Conservation (phyloP, 2,329 filamentous ascomycete genomes). For the Mariannaea elegans region DNA sequence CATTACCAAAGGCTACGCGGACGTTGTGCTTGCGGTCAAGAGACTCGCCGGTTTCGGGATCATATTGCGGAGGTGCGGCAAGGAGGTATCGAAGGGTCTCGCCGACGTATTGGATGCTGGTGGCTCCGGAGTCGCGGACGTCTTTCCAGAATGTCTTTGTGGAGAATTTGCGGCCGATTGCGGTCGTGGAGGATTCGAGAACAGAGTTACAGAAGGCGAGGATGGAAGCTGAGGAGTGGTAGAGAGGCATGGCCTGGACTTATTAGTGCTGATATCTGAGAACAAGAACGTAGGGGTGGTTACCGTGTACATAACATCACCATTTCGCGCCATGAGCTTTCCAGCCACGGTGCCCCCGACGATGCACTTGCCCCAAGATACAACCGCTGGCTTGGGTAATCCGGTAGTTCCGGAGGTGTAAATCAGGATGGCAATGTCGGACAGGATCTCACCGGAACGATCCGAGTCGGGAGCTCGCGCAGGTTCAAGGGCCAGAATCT, state of each 20-base stretch:
- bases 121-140: conserved; percentile 74
- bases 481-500: conserved; percentile 61
- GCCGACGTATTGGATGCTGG: conserved; percentile 86
- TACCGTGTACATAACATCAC: conserved; percentile 81
- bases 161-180: conserved; percentile 81
- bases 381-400: conserved; percentile 80
- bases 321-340: conserved; percentile 64
- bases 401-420: conserved; percentile 90
- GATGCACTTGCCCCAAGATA: conserved; percentile 75
- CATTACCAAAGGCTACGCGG: conserved; percentile 84
- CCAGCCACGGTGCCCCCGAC: conserved; percentile 50
- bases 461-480: conserved; percentile 66
- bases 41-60: conserved; percentile 70
- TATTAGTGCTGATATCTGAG: not conserved
- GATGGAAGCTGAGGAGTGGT: conserved; percentile 81
- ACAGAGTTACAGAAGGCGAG: conserved; percentile 73
- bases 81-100: conserved; percentile 88
- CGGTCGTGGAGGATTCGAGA: conserved; percentile 69
- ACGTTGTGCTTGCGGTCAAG: conserved; percentile 78
- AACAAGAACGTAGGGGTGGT: conserved; percentile 28
- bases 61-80: conserved; percentile 68
- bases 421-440: conserved; percentile 76
- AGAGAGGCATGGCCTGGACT: conserved; percentile 83
- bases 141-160: conserved; percentile 81
- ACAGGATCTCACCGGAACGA: conserved; percentile 58